Base-by-base conservation (phyloP, 1,284 basidiomycete species). In the Earliella scabrosa region DNA sequence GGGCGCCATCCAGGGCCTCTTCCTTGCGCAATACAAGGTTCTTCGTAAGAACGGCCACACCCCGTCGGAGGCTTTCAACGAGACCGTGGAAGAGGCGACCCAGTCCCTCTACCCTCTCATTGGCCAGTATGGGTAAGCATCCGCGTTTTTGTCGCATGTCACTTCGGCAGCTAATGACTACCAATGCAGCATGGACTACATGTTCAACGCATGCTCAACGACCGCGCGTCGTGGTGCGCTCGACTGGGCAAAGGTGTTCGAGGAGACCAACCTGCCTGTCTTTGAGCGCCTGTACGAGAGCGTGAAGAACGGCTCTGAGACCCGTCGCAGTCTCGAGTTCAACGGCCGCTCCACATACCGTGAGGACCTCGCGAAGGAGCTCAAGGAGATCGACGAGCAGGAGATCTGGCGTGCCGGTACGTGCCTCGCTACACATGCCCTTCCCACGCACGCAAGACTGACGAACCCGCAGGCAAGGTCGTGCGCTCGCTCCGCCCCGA, bases 1-100 rank as follows among this genome's bases (percentile, higher is more conserved):
- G 97, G 97, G 97, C 72, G 97, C 90, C 75, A 98, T 99, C 75
- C 95, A 99, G 90, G 97, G 97, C 68, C 88, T 99, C 75, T 99
- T 99, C 92, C 85, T 95, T 70, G 97, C 97, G 50, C 95, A 99
- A 78, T 99, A 99, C 88, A 90, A 98, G 82, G 92, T 98, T 60
- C 93, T 99, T 72, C 94, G 97, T 72, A 93, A 92, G 75, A 99
- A 99, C 77, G 97, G 97, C 61, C 97, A 99, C 86, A 82, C 87
- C 16, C 97, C 97, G 58, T 98, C 96, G 41, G 97, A 99, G 77
- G 97, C 95, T 58, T 98, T 99, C 88, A 99, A 99, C 80, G 97
- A 99, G 84, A 99, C 97, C 62, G 95, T 98, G 59, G 97, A 99
- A 78, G 97, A 99, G 81, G 97, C 97, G 18, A 98, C 97, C 48